These are phyloP conservation scores for Hypoxylon sp. DNA, from an alignment of 2,329 filamentous ascomycete genomes.

Conservation along the genomic window DNA sequence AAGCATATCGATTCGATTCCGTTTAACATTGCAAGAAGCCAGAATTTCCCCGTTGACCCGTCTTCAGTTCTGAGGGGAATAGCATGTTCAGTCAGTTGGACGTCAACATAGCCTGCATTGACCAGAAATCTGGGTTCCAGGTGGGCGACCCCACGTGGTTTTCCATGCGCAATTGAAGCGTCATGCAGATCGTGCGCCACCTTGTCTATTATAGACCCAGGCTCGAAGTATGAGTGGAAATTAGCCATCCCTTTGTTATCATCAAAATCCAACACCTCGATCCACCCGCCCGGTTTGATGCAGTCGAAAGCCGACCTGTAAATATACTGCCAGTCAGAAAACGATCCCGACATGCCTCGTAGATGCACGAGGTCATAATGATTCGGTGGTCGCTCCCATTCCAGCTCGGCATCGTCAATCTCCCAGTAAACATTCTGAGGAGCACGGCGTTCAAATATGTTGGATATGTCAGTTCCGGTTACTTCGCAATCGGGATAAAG, in stretches of 20 bases:
- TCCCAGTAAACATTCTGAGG: slow-evolving; percentile 73
- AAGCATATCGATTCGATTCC: slow-evolving; percentile 65
- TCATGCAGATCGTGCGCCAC: slow-evolving; percentile 60
- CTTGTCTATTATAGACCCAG: slow-evolving; percentile 62
- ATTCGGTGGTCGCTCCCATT: slow-evolving; percentile 69
- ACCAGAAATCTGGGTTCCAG: slow-evolving; percentile 62
- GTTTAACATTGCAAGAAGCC: slow-evolving; percentile 67
- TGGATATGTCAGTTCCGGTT: slow-evolving; percentile 71
- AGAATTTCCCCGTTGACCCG: slow-evolving; percentile 66
- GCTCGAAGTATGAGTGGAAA: slow-evolving; percentile 59
- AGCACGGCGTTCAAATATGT: slow-evolving; percentile 69
- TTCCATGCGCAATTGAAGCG: slow-evolving; percentile 62
- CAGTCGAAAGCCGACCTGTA: slow-evolving; percentile 68
- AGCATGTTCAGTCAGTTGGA: slow-evolving; percentile 63
- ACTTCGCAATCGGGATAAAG: slow-evolving; percentile 68
- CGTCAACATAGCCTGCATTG: slow-evolving; percentile 67
- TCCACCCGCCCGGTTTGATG: slow-evolving; percentile 70
- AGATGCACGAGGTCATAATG: slow-evolving; percentile 71
- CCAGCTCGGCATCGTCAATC: slow-evolving; percentile 70
- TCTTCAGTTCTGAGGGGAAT: slow-evolving; percentile 64
- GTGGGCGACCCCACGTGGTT: slow-evolving; percentile 62
- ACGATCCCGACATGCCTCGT: slow-evolving; percentile 69
- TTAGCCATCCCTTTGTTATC: slow-evolving; percentile 59
- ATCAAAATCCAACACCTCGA: slow-evolving; percentile 70
- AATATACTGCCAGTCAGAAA: slow-evolving; percentile 69